phyloP scores from a whole-genome alignment of 805 yeast species.

The Starmerella potacharoeniae region DNA sequence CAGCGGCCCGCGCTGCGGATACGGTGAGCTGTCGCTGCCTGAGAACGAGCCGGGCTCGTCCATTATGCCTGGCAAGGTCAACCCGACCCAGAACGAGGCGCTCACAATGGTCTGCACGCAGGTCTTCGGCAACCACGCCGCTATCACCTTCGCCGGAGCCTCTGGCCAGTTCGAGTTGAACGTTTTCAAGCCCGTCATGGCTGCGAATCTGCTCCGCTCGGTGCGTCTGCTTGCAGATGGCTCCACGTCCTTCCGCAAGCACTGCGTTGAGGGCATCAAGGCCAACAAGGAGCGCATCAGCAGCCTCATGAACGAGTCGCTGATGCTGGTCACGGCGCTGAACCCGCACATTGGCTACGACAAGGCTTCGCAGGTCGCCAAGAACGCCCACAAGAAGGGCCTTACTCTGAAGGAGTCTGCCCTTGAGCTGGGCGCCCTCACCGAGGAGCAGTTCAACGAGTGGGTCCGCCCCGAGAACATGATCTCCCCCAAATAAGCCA shows the following conservation, averaged over 20 bases:
- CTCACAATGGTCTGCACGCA: slow-evolving; percentile 96
- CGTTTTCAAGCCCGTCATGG: slow-evolving; percentile 95
- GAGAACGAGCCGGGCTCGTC: slow-evolving; percentile 99
- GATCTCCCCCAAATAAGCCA: slow-evolving; percentile 66
- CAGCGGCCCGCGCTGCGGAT: slow-evolving; percentile 98
- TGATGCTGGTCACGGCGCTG: slow-evolving; percentile 96
- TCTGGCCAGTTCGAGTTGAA: slow-evolving; percentile 97
- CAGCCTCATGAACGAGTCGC: slow-evolving; percentile 81
- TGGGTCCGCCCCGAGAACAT: slow-evolving; percentile 97
- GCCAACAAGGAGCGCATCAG: slow-evolving; percentile 84
- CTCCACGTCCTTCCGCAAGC: slow-evolving; percentile 72
- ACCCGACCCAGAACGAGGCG: slow-evolving; percentile 99
- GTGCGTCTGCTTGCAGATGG: slow-evolving; percentile 86
- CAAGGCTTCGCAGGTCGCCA: slow-evolving; percentile 93
- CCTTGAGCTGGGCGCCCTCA: slow-evolving; percentile 74
- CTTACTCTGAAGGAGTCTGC: slow-evolving; percentile 91
- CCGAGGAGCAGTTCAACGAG: slow-evolving; percentile 78
- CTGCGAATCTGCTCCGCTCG: slow-evolving; percentile 77
- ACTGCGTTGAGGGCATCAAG: slow-evolving; percentile 88
- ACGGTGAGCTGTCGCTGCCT: slow-evolving; percentile 89
- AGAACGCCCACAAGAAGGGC: slow-evolving; percentile 97
- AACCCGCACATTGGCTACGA: slow-evolving; percentile 99
- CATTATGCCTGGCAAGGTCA: slow-evolving; percentile 99
- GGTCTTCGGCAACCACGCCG: slow-evolving; percentile 92
- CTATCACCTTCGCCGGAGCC: slow-evolving; percentile 96